Conservation (phyloP, 2,329 filamentous ascomycete genomes). For the Periconia sp. region DNA sequence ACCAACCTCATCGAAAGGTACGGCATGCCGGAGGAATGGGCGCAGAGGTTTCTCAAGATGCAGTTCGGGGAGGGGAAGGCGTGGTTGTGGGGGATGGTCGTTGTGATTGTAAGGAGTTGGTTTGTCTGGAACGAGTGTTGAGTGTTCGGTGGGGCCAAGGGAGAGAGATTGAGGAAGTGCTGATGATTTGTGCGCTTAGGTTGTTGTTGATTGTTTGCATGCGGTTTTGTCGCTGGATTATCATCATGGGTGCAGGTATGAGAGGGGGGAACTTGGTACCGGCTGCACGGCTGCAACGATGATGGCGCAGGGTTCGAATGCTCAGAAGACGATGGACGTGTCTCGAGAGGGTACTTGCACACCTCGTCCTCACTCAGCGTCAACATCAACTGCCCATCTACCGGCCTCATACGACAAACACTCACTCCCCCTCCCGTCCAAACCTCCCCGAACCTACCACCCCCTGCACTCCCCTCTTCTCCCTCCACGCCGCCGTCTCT, state of each 20-base stretch:
- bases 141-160: no score
- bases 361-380: not conserved
- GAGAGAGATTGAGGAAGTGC: not conserved
- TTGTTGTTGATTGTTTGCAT: slow-evolving; percentile 15
- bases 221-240: slow-evolving; percentile 19
- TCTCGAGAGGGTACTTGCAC: no score
- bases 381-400: not conserved
- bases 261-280: not conserved
- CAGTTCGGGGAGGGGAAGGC: slow-evolving; percentile 13
- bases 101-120: slow-evolving; percentile 9
- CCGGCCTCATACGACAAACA: not conserved
- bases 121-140: slow-evolving; percentile 5
- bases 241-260: slow-evolving; percentile 12
- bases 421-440: not conserved
- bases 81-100: slow-evolving; percentile 17
- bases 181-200: slow-evolving; percentile 4
- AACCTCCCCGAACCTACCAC: slow-evolving; percentile 6
- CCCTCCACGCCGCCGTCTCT: not conserved
- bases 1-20: slow-evolving; percentile 20
- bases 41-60: slow-evolving; percentile 5
- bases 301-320: not conserved
- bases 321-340: no score
- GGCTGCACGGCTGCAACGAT: not conserved
- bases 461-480: slow-evolving; percentile 4
- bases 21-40: slow-evolving; percentile 23